A percentile compares a stretch with the other conserved stretches of the same genome.
These are phyloP conservation scores for Debaryomycetaceae sp. DNA, from an alignment of 1,139 yeast species.

Conservation along the genomic window DNA sequence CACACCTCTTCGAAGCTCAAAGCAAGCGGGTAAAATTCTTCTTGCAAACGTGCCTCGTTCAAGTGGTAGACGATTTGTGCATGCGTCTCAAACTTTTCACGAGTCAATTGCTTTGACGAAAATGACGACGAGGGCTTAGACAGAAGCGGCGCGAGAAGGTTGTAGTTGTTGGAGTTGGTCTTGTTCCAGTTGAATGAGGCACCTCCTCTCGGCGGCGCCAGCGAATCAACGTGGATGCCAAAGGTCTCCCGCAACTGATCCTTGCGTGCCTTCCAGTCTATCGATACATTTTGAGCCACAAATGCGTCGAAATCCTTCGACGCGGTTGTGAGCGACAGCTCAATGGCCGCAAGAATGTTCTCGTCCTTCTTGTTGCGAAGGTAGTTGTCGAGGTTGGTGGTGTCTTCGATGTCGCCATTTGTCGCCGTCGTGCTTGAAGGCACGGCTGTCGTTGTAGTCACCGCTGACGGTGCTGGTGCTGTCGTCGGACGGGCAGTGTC, in stretches of 20 bases:
- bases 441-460: too few species aligned
- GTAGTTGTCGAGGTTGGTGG: conserved; percentile 45
- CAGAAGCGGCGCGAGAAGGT: conserved; percentile 31
- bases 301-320: conserved; percentile 80
- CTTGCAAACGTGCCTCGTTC: conserved; percentile 62
- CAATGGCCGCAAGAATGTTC: conserved; percentile 77
- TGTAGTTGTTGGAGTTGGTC: conserved; percentile 27
- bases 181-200: conserved; percentile 6
- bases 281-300: conserved; percentile 64
- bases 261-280: conserved; percentile 82
- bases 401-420: conserved; percentile 11
- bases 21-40: conserved; percentile 46
- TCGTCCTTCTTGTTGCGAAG: conserved; percentile 74
- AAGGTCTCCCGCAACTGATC: conserved; percentile 67
- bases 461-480: too few species aligned
- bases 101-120: conserved; percentile 30
- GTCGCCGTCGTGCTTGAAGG: not conserved
- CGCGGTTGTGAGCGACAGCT: conserved; percentile 69
- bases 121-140: conserved; percentile 14
- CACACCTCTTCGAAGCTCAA: conserved; percentile 51
- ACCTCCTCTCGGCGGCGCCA: not conserved
- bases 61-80: conserved; percentile 69
- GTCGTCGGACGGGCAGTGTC: too few species aligned
- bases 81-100: conserved; percentile 66
- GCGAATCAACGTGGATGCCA: conserved; percentile 35